Base-by-base conservation (phyloP, 495 filamentous ascomycete genomes). In the Xylaria nigripes region DNA sequence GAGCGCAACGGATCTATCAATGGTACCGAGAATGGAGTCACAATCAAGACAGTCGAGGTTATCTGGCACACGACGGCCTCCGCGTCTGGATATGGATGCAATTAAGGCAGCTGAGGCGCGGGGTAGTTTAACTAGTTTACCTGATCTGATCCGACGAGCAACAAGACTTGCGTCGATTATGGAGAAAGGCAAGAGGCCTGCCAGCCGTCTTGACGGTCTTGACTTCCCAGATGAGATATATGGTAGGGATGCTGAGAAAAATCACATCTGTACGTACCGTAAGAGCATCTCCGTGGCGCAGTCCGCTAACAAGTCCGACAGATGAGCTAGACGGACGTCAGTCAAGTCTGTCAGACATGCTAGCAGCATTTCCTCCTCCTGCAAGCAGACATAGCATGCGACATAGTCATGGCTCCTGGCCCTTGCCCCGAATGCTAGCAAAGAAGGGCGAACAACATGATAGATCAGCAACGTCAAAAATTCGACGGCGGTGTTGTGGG, bases 301-400 rank as follows among this genome's bases (percentile, higher is more conserved):
- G 6, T n/a, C n/a, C 41, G 38, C 72, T 72, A 67, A 76, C 41
- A 58, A 47, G n/a, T 60, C 69, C 27, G 56, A 59, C 40, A 74
- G 68, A 56, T 58, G 65, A 62, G 29, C 60, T 64, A 55, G 72
- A 70, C 56, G 80, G 72, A 61, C 75, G 70, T 56, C 77, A 69
- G 79, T 90, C 59, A 15, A 74, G 75, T 5, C 75, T 98, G 41
- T 91, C 89, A 15, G 90, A 95, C 62, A 96, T 96, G 65, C 76
- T 98, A 6, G 86, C 87, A 12, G 87, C 90, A 13, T 98, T 98
- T 55, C 93, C 93, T 7, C 86, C 90, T 10, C 90, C 93, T 6
- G 75, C 76, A 7, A 83, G 77, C 6, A 81, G 80, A 18, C 77
- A 61, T 50, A 69, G 69, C 46, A 55, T 71, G 46, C 72, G 72